phyloP scores from a whole-genome alignment of 352 stramenopile species.

The Plasmopara muralis region DNA sequence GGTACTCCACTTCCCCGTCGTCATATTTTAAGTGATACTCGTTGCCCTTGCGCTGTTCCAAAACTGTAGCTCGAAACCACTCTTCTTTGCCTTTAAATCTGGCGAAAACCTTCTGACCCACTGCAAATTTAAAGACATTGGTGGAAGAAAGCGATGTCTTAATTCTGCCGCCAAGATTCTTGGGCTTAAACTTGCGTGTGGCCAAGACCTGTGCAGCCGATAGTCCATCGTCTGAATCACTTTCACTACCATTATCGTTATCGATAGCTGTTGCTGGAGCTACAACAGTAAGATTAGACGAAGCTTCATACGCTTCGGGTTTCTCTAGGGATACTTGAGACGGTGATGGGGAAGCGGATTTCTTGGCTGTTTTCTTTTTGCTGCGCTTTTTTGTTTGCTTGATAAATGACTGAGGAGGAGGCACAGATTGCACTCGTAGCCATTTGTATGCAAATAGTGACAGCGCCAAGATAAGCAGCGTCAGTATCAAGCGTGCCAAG shows the following conservation, averaged over 20 bases:
- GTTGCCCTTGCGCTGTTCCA: constrained; percentile 66
- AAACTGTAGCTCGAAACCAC: constrained; percentile 61
- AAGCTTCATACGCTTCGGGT: constrained; percentile 1
- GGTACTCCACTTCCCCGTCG: constrained; percentile 65
- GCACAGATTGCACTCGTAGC: constrained; percentile 13
- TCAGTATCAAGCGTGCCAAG: constrained; percentile 29
- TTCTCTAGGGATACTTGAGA: constrained; percentile 4
- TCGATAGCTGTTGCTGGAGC: constrained; percentile 1
- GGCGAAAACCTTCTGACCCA: constrained; percentile 48
- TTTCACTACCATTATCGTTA: constrained; percentile 29
- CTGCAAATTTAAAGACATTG: constrained; percentile 23
- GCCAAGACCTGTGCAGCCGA: constrained; percentile 56
- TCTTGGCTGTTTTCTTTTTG: constrained; percentile 48
- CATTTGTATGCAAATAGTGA: constrained; percentile 35
- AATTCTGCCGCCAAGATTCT: constrained; percentile 37
- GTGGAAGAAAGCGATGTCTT: constrained; percentile 16
- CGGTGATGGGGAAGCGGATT: constrained; percentile 7
- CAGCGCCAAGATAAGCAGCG: constrained; percentile 35
- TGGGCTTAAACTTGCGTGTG: constrained; percentile 55
- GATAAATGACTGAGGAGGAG: neutral
- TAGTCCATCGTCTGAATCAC: constrained; percentile 52
- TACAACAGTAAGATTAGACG: constrained; percentile 1
- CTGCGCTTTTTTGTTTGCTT: constrained; percentile 31
- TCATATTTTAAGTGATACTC: constrained; percentile 75
- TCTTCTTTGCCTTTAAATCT: constrained; percentile 44